Evolutionary conservation across 345 rosid genomes (phyloP).

Genomic region (Citrus unshiu): DNA sequence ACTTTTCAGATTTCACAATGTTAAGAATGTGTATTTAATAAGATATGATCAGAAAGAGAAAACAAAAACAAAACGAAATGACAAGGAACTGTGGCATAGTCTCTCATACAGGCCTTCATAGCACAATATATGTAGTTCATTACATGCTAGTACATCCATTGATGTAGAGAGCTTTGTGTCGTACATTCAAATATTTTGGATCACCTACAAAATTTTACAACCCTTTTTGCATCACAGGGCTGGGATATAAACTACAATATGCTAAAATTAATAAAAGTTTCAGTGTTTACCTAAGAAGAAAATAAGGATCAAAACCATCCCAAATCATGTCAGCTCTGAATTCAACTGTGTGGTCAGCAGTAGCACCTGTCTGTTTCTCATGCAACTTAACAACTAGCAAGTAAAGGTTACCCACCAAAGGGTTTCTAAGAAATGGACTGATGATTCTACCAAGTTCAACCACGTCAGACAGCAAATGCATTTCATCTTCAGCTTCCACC

Average conservation of each 20-base stretch:
- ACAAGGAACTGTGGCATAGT: background rate
- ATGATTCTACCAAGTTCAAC: conserved; percentile 52
- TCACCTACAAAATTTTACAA: background rate
- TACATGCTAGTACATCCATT: background rate
- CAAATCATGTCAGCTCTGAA: conserved; percentile 31
- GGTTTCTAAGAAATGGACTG: conserved; percentile 60
- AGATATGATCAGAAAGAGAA: background rate
- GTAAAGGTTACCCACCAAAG: conserved; percentile 64
- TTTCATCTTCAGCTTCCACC: conserved; percentile 24
- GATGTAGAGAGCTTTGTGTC: background rate
- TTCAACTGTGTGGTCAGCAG: conserved; percentile 10
- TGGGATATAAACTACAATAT: conserved; percentile 1
- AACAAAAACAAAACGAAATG: background rate
- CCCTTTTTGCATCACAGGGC: background rate
- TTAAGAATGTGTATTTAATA: too few relatives aligned
- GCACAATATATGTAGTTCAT: background rate
- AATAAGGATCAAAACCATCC: conserved; percentile 79
- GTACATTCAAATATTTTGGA: background rate
- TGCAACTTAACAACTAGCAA: conserved; percentile 45
- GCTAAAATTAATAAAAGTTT: conserved; percentile 7
- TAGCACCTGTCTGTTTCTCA: conserved; percentile 27
- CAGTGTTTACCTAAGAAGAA: conserved; percentile 51
- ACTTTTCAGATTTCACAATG: too few relatives aligned
- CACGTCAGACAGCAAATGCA: conserved; percentile 35
- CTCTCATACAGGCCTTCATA: background rate